phyloP scores from a whole-genome alignment of 2,329 filamentous ascomycete species.

The Arthroderma sp. region DNA sequence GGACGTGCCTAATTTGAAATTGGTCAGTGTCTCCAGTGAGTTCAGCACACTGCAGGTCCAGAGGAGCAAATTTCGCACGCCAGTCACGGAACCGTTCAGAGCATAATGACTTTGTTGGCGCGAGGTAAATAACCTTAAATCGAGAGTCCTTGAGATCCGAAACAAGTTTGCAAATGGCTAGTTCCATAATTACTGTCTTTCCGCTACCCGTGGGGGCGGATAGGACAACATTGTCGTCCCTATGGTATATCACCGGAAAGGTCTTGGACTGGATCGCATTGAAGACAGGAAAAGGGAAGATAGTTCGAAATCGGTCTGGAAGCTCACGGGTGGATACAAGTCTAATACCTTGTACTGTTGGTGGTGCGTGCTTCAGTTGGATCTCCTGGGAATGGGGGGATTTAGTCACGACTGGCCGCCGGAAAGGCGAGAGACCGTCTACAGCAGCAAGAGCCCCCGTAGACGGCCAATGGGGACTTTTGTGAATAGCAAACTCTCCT shows the following conservation, averaged over 20 bases:
- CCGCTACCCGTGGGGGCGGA: slow-evolving; percentile 76
- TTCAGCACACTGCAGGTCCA: slow-evolving; percentile 60
- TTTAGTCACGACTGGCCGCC: neutral
- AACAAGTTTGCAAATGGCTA: slow-evolving; percentile 65
- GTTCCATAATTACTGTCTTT: slow-evolving; percentile 69
- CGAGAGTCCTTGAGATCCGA: slow-evolving; percentile 43
- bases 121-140: slow-evolving; percentile 76
- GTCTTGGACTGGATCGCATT: slow-evolving; percentile 76
- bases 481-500: neutral
- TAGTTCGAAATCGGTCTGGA: slow-evolving; percentile 54
- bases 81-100: slow-evolving; percentile 66
- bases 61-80: slow-evolving; percentile 57
- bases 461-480: slow-evolving; percentile 9
- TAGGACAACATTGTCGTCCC: slow-evolving; percentile 64
- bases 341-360: slow-evolving; percentile 47
- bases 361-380: slow-evolving; percentile 26
- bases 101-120: slow-evolving; percentile 73
- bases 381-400: slow-evolving; percentile 15
- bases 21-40: slow-evolving; percentile 70
- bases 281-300: slow-evolving; percentile 65
- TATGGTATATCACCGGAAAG: slow-evolving; percentile 53
- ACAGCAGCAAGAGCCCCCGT: slow-evolving; percentile 1
- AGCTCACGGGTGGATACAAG: slow-evolving; percentile 49
- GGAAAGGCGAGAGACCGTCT: neutral
- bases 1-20: slow-evolving; percentile 53